Percentiles rank a stretch among this genome's conserved stretches.
Evolutionary conservation across 2,329 filamentous ascomycete genomes (phyloP).

Genomic region (Aspergillus sp.): DNA sequence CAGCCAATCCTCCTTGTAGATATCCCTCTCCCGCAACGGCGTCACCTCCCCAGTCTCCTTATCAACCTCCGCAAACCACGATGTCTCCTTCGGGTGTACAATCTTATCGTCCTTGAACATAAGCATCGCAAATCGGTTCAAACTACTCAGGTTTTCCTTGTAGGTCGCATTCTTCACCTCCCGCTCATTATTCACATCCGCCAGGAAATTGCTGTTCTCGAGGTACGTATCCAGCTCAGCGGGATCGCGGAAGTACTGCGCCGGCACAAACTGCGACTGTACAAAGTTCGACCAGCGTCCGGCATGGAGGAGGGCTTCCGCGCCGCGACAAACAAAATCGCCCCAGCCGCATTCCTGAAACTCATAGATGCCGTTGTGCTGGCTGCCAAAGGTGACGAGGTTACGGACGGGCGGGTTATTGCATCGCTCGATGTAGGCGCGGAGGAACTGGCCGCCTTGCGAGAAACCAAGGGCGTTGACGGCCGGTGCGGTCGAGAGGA

Average conservation of each 20-base stretch:
- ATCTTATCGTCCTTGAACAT: constrained; percentile 84
- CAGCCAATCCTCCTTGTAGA: constrained; percentile 93
- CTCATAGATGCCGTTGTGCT: constrained; percentile 86
- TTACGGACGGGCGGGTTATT: constrained; percentile 72
- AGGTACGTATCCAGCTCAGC: constrained; percentile 71
- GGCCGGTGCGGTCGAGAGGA: constrained; percentile 77
- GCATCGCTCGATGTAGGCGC: constrained; percentile 85
- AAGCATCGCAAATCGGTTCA: constrained; percentile 85
- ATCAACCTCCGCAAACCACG: constrained; percentile 89
- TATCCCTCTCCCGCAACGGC: constrained; percentile 63
- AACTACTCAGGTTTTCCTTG: constrained; percentile 63
- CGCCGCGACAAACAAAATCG: constrained; percentile 80
- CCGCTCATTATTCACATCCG: constrained; percentile 95
- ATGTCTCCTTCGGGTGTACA: constrained; percentile 84
- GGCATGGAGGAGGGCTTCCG: constrained; percentile 72
- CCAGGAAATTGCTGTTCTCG: constrained; percentile 79
- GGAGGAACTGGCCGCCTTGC: constrained; percentile 94
- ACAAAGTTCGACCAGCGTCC: constrained; percentile 80
- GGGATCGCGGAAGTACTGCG: constrained; percentile 87
- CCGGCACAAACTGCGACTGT: constrained; percentile 79
- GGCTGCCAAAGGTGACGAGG: constrained; percentile 83
- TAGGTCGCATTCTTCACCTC: constrained; percentile 71
- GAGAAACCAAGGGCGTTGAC: constrained; percentile 93
- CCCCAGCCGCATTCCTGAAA: constrained; percentile 70
- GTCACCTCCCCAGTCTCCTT: constrained; percentile 61